Conservation (phyloP, 129 eudicot species). For the Centaurea solstitialis region DNA sequence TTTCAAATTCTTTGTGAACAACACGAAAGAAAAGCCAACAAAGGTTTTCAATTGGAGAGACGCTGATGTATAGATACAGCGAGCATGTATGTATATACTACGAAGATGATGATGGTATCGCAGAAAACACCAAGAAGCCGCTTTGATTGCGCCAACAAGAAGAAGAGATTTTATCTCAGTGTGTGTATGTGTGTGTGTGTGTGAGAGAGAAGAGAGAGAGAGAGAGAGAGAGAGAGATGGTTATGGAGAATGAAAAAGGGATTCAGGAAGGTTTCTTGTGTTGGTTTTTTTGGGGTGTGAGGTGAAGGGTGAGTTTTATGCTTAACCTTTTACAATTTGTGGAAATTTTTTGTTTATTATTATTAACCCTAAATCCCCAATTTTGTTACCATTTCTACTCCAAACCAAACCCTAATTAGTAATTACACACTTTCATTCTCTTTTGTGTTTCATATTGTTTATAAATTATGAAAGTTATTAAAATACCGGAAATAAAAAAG, state of each 20-base stretch:
- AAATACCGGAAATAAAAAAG: no score
- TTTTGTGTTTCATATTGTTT: neutral
- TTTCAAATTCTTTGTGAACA: constrained; percentile 13
- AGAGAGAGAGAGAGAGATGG: constrained; percentile 7
- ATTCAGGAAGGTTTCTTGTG: constrained; percentile 30
- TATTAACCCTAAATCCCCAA: constrained; percentile 10
- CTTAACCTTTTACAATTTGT: neutral
- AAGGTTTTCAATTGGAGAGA: constrained; percentile 16
- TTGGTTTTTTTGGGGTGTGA: constrained; percentile 12
- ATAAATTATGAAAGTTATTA: neutral
- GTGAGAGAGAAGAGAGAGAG: neutral
- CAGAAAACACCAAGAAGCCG: constrained; percentile 16
- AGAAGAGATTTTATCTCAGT: constrained; percentile 33
- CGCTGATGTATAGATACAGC: constrained; percentile 19
- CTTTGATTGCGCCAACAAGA: constrained; percentile 35
- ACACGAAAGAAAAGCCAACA: constrained; percentile 11
- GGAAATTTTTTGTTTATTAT: constrained; percentile 3
- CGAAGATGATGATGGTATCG: constrained; percentile 14
- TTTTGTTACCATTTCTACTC: constrained; percentile 10
- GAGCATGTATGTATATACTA: constrained; percentile 25
- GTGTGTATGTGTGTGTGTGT: constrained; percentile 1
- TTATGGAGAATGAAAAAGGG: constrained; percentile 19
- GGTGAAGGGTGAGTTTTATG: constrained; percentile 11
- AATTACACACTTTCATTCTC: neutral
- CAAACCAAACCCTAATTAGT: constrained; percentile 9